Evolutionary conservation across 208 protist genomes (phyloP).

Genomic region (Leishmania guyanensis): DNA sequence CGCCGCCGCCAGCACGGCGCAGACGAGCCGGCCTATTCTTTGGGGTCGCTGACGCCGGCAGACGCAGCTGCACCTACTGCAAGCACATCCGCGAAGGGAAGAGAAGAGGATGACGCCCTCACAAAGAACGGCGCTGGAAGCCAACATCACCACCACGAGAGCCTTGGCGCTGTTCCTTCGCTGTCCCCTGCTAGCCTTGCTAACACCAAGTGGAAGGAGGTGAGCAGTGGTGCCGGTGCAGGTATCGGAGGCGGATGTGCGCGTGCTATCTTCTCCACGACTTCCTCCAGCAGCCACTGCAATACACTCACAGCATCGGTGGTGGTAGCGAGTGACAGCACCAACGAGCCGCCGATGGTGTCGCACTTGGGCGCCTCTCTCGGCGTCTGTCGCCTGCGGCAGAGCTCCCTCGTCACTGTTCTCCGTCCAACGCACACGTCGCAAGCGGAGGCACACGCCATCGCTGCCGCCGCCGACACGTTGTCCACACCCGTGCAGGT

Average conservation of each 20-base stretch:
- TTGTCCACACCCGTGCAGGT: background rate
- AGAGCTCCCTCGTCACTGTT: conserved; percentile 15
- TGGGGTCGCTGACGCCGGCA: background rate
- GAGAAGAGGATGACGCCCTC: background rate
- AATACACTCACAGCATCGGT: background rate
- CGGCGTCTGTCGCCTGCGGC: conserved; percentile 15
- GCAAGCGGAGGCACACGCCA: background rate
- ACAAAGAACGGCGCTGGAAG: background rate
- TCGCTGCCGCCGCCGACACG: background rate
- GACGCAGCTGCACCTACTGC: background rate
- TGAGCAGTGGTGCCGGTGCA: background rate
- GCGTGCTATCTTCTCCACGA: background rate
- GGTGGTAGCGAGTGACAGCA: background rate
- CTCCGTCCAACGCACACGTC: conserved; percentile 23
- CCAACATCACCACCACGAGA: background rate
- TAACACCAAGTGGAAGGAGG: conserved; percentile 14
- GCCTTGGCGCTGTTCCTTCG: background rate
- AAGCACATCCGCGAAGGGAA: background rate
- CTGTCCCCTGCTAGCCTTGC: background rate
- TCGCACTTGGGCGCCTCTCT: background rate
- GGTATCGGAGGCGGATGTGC: background rate
- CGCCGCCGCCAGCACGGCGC: background rate
- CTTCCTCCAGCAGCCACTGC: background rate
- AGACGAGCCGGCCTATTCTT: background rate
- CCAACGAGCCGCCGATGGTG: background rate